Percentiles rank a stretch among this genome's conserved stretches.
Conservation (phyloP, 2,329 filamentous ascomycete genomes). For the Chaetomiaceae sp. region DNA sequence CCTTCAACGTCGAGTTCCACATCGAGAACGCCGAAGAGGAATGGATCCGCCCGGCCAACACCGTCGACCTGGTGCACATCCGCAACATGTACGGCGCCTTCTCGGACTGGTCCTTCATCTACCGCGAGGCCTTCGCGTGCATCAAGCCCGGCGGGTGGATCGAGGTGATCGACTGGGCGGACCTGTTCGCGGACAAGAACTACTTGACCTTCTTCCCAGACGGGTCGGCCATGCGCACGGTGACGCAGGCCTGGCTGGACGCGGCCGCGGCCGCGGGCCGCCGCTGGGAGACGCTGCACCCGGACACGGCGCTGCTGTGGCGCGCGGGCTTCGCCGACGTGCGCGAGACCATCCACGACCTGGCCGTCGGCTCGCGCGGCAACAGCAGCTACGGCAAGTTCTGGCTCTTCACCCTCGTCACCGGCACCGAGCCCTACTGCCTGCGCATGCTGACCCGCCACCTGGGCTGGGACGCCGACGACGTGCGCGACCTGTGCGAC, state of each 20-base stretch:
- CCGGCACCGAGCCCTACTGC: constrained; percentile 43
- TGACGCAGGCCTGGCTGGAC: constrained; percentile 37
- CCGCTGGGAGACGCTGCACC: constrained; percentile 39
- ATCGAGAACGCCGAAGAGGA: constrained; percentile 53
- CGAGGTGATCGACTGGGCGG: constrained; percentile 49
- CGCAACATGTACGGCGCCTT: constrained; percentile 52
- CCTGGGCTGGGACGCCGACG: constrained; percentile 46
- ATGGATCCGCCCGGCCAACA: constrained; percentile 47
- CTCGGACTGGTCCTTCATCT: constrained; percentile 49
- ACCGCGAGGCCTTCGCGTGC: constrained; percentile 45
- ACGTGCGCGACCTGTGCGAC: constrained; percentile 43
- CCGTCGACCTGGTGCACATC: constrained; percentile 52
- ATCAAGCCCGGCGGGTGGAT: constrained; percentile 53
- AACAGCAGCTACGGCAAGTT: constrained; percentile 46
- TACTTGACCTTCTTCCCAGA: constrained; percentile 37
- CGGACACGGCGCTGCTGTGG: constrained; percentile 39
- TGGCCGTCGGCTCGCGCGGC: constrained; percentile 40
- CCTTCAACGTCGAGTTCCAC: constrained; percentile 54
- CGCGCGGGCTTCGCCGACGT: constrained; percentile 49
- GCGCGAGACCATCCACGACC: constrained; percentile 39
- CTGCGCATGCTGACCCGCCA: constrained; percentile 47
- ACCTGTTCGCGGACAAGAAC: constrained; percentile 34
- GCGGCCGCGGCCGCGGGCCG: constrained; percentile 42
- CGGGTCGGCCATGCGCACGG: constrained; percentile 39
- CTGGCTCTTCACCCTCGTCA: constrained; percentile 47